Evolutionary conservation across 495 filamentous ascomycete species (phyloP).

Genomic region (Hypoxylon intermedium): DNA sequence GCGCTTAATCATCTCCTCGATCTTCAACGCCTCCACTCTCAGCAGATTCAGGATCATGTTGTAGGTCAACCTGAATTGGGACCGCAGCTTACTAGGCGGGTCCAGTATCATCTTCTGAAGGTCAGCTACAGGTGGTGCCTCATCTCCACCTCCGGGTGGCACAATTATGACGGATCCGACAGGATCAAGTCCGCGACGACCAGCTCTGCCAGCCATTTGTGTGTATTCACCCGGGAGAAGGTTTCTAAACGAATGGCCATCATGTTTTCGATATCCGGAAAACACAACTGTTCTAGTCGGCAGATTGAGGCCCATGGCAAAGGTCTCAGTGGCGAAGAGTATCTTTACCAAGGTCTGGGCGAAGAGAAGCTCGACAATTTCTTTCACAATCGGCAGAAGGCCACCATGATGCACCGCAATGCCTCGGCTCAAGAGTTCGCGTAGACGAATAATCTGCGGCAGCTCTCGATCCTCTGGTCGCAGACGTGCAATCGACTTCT

Average conservation of each 20-base stretch:
- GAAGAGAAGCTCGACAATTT: constrained; percentile 96
- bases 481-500: constrained; percentile 90
- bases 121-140: constrained; percentile 83
- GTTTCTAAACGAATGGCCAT: constrained; percentile 89
- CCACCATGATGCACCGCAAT: constrained; percentile 98
- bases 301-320: constrained; percentile 96
- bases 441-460: constrained; percentile 86
- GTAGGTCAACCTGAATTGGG: constrained; percentile 96
- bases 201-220: constrained; percentile 96
- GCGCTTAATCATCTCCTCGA: constrained; percentile 99
- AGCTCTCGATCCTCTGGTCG: constrained; percentile 88
- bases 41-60: constrained; percentile 99
- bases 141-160: constrained; percentile 74
- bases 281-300: constrained; percentile 97
- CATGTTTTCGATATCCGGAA: constrained; percentile 95
- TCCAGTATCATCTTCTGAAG: constrained; percentile 94
- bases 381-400: constrained; percentile 94
- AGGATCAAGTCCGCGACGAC: constrained; percentile 87
- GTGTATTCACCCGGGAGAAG: constrained; percentile 95
- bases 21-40: constrained; percentile 94
- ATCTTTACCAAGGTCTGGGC: constrained; percentile 94
- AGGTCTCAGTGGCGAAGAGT: constrained; percentile 96
- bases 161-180: constrained; percentile 95
- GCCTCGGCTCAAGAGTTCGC: constrained; percentile 84
- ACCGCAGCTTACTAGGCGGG: constrained; percentile 91